A percentile compares a stretch with the other conserved stretches of the same genome.
Conservation (phyloP, 2,329 filamentous ascomycete genomes). For the Fusarium aywerte region DNA sequence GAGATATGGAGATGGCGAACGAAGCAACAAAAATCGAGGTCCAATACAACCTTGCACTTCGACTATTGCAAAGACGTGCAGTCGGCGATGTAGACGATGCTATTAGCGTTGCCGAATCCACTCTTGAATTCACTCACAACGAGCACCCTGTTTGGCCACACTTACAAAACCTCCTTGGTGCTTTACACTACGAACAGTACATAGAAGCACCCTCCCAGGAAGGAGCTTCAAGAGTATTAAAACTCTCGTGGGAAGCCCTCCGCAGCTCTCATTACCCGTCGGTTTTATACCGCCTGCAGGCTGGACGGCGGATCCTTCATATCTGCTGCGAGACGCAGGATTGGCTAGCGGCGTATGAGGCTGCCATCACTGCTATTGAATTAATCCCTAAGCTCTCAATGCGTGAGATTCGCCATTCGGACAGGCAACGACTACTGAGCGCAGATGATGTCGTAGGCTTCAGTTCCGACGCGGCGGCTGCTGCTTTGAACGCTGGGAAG, state of each 20-base stretch:
- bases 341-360: neutral
- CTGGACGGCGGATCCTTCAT: neutral
- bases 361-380: neutral
- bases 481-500: neutral
- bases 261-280: neutral
- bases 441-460: neutral
- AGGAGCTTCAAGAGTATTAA: neutral
- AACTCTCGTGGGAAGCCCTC: neutral
- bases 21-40: neutral
- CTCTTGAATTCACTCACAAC: neutral
- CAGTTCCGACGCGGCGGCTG: neutral
- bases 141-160: neutral
- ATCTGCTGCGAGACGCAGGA: neutral
- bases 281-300: neutral
- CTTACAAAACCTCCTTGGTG: neutral
- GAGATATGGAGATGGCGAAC: neutral
- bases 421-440: neutral
- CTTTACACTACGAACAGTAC: neutral
- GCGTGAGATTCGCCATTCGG: neutral
- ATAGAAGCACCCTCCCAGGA: neutral
- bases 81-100: neutral
- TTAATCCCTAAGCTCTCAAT: neutral
- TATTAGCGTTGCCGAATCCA: neutral
- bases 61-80: neutral
- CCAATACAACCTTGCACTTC: neutral